Conservation (phyloP, 495 filamentous ascomycete species). For the Hyaloscypha bicolor region DNA sequence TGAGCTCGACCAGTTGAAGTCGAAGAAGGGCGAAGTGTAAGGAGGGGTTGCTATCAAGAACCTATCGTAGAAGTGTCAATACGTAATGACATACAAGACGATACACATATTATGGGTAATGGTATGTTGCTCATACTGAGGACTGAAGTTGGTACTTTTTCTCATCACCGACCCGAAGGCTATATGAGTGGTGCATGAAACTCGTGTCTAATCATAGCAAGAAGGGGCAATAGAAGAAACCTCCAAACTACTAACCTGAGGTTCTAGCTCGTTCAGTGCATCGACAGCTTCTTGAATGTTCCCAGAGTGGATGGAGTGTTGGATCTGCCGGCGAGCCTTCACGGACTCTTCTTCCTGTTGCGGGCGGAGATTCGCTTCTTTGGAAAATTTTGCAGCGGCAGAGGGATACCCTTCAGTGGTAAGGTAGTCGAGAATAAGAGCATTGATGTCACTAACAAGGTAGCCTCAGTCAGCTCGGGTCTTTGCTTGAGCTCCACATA, state of each 20-base stretch:
- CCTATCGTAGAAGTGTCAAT: slow-evolving; percentile 54
- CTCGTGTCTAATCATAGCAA: slow-evolving; percentile 87
- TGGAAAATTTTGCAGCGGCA: slow-evolving; percentile 89
- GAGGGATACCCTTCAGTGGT: slow-evolving; percentile 94
- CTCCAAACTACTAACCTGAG: slow-evolving; percentile 67
- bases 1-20: slow-evolving; percentile 91
- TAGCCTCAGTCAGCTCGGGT: slow-evolving; percentile 38
- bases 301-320: slow-evolving; percentile 77
- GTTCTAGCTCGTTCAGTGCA: slow-evolving; percentile 85
- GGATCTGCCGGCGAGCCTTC: slow-evolving; percentile 74
- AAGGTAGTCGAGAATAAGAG: slow-evolving; percentile 95
- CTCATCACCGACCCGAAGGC: slow-evolving; percentile 85
- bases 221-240: slow-evolving; percentile 14
- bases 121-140: slow-evolving; percentile 80
- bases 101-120: slow-evolving; percentile 13
- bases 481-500: slow-evolving; percentile 4
- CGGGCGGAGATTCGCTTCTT: slow-evolving; percentile 84
- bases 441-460: slow-evolving; percentile 82
- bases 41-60: slow-evolving; percentile 80
- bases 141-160: slow-evolving; percentile 91
- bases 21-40: slow-evolving; percentile 91
- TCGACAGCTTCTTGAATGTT: slow-evolving; percentile 85
- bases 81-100: slow-evolving; percentile 8
- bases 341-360: slow-evolving; percentile 72
- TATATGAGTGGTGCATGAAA: slow-evolving; percentile 99